Conservation (phyloP, 2,329 filamentous ascomycete genomes). For the Aureobasidium namibiae region DNA sequence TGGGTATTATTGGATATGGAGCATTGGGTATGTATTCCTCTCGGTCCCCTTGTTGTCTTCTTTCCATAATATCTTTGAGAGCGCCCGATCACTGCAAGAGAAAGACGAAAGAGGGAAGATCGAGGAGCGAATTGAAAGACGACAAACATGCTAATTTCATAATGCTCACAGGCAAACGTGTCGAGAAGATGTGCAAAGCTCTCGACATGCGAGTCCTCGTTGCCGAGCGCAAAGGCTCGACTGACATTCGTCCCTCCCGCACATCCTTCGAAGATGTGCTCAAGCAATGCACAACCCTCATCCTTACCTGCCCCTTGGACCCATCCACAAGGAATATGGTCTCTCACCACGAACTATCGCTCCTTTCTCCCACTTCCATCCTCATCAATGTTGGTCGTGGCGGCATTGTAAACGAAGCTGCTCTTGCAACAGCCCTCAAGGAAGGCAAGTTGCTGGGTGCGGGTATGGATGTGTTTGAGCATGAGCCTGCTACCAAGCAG, state of each 20-base stretch:
- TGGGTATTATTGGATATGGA: conserved; percentile 45
- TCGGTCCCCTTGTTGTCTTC: conserved; percentile 9
- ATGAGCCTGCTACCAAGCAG: conserved; percentile 39
- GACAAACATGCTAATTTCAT: not conserved
- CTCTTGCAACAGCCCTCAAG: conserved; percentile 38
- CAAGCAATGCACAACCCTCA: conserved; percentile 29
- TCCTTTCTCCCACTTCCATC: conserved; percentile 38
- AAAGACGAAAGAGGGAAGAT: not conserved
- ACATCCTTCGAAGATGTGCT: conserved; percentile 31
- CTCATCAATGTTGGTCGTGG: conserved; percentile 43
- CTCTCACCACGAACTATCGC: conserved; percentile 30
- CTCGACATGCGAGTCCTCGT: conserved; percentile 43
- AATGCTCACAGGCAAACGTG: conserved; percentile 32
- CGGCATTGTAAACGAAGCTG: conserved; percentile 43
- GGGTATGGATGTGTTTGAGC: conserved; percentile 43
- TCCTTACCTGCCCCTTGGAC: conserved; percentile 25
- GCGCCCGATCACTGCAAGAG: not conserved
- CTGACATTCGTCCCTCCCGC: conserved; percentile 22
- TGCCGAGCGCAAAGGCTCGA: conserved; percentile 37
- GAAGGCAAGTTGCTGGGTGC: conserved; percentile 41
- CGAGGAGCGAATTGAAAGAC: not conserved
- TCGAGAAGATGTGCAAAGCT: conserved; percentile 36
- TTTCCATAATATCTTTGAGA: not conserved
- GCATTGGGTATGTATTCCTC: conserved; percentile 30
- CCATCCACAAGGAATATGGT: conserved; percentile 21